These are phyloP conservation scores for Paxillus involutus DNA, from an alignment of 768 basidiomycete genomes.

Conservation along the genomic window DNA sequence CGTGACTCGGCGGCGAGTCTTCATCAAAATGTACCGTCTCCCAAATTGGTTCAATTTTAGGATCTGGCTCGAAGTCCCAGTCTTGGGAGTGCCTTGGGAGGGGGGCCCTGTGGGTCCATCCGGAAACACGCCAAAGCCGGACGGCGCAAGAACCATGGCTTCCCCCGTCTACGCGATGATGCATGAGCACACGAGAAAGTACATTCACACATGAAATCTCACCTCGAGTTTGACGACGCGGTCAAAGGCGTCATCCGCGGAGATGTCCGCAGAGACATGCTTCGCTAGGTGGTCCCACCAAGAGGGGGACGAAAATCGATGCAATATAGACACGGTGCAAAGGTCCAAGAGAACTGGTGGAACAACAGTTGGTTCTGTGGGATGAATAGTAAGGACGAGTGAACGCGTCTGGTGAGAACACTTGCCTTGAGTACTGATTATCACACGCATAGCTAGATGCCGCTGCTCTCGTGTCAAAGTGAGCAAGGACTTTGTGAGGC, in stretches of 20 bases:
- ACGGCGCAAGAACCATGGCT: conserved; percentile 67
- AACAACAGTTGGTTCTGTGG: conserved; percentile 68
- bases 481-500: conserved; percentile 58
- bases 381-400: conserved; percentile 1
- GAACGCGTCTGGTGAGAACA: not conserved
- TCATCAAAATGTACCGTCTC: conserved; percentile 57
- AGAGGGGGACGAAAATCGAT: conserved; percentile 72
- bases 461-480: conserved; percentile 67
- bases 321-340: conserved; percentile 63
- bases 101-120: conserved; percentile 6
- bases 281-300: conserved; percentile 73
- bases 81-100: conserved; percentile 7
- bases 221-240: conserved; percentile 67
- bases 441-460: conserved; percentile 68
- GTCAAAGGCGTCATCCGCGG: conserved; percentile 60
- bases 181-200: not conserved
- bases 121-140: conserved; percentile 50
- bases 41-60: conserved; percentile 48
- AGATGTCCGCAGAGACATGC: conserved; percentile 66
- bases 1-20: conserved; percentile 62
- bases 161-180: conserved; percentile 57
- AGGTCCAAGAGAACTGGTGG: conserved; percentile 67
- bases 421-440: conserved; percentile 74
- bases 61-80: conserved; percentile 10
- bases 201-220: conserved; percentile 2